Evolutionary conservation across 805 yeast species (phyloP).

Genomic region (Yamadazyma takamatsuzukensis): DNA sequence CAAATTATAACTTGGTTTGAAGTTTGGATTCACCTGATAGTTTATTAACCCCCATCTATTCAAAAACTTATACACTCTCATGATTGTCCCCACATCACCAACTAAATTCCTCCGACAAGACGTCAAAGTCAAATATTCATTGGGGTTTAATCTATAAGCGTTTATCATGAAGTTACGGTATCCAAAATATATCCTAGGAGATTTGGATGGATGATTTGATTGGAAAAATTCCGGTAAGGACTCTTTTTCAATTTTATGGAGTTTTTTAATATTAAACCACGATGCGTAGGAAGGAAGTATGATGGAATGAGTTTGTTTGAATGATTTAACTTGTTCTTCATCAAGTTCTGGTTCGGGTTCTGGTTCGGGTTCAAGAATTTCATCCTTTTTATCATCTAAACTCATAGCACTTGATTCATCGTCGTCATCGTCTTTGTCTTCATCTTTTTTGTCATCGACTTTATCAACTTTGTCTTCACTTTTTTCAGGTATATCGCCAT

Average conservation of each 20-base stretch:
- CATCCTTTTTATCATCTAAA: constrained; percentile 1
- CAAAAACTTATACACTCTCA: constrained; percentile 79
- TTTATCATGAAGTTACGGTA: constrained; percentile 88
- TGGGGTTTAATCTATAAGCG: constrained; percentile 83
- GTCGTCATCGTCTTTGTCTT: constrained; percentile 10
- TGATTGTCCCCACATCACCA: constrained; percentile 86
- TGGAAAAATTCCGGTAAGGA: constrained; percentile 87
- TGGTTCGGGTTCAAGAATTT: constrained; percentile 1
- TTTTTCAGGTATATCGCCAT: neutral
- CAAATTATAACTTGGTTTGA: constrained; percentile 59
- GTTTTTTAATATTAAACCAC: constrained; percentile 75
- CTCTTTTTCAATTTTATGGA: constrained; percentile 75
- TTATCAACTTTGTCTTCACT: neutral
- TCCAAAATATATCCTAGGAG: constrained; percentile 75
- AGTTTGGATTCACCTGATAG: constrained; percentile 82
- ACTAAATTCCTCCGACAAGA: constrained; percentile 87
- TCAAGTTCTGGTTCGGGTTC: constrained; percentile 14
- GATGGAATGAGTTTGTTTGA: constrained; percentile 73
- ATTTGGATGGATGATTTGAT: constrained; percentile 66
- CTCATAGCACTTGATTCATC: constrained; percentile 4
- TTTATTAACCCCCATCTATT: constrained; percentile 92
- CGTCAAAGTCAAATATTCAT: constrained; percentile 83
- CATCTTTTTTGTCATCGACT: neutral
- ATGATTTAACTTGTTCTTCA: constrained; percentile 11
- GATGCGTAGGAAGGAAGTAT: constrained; percentile 83